phyloP scores from a whole-genome alignment of 2,329 filamentous ascomycete species.

The Fusarium heterosporum region DNA sequence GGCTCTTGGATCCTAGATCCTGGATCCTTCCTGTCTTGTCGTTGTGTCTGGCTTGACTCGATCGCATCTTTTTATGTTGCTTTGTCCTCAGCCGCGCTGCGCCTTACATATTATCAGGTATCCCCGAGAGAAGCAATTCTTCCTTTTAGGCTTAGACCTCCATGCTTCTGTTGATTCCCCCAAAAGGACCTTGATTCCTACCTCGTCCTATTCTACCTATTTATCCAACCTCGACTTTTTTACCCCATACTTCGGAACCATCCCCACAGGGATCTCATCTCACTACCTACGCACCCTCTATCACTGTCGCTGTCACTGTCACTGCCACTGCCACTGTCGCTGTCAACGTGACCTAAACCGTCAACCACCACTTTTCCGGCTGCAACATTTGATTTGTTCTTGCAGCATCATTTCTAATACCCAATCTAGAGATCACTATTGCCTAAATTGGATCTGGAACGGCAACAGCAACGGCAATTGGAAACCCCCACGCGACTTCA shows the following conservation, averaged over 20 bases:
- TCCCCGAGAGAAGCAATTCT: constrained; percentile 22
- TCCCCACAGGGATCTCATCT: constrained; percentile 44
- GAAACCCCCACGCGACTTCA: not conserved
- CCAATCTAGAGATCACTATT: constrained; percentile 1
- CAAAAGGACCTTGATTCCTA: constrained; percentile 9
- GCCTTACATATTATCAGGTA: constrained; percentile 4
- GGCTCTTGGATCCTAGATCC: constrained; percentile 28
- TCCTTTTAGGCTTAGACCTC: constrained; percentile 4
- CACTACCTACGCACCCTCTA: constrained; percentile 3
- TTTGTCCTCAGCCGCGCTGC: constrained; percentile 10
- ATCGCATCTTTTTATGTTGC: constrained; percentile 13
- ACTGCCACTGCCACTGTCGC: constrained; percentile 1
- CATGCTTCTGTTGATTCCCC: constrained; percentile 3
- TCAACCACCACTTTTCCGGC: not conserved
- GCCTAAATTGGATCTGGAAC: not conserved
- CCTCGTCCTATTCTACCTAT: constrained; percentile 5
- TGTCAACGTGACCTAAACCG: not conserved
- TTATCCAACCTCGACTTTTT: not conserved
- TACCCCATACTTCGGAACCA: constrained; percentile 46
- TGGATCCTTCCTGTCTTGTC: constrained; percentile 22
- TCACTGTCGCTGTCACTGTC: constrained; percentile 8
- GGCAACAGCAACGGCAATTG: not conserved
- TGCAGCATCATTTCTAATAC: constrained; percentile 16
- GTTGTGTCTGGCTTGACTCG: constrained; percentile 19
- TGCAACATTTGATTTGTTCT: constrained; percentile 16